Base-by-base conservation (phyloP, 1,139 yeast species). In the Scheffersomyces parashehatae region DNA sequence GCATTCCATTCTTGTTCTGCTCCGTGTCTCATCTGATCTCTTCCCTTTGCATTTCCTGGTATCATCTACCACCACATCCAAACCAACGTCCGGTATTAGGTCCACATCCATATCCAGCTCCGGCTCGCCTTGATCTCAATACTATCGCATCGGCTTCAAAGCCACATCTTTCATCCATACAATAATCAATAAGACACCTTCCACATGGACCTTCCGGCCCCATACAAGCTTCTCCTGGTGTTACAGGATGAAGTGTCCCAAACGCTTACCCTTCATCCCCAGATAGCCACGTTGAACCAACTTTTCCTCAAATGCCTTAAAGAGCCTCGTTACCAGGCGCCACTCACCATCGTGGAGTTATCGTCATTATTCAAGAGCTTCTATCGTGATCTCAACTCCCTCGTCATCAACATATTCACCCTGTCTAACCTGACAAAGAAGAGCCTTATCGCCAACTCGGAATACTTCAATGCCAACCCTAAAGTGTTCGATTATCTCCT, bases 311-410 rank as follows among this genome's bases (percentile, higher is more conserved):
- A 58, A 44, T 73, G 72, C 46, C 60, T 73, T 43, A 69, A 68
- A 47, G 78, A 73, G 49, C 79, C 79, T 3, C 60, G 78, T 20
- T 73, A 64, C 49, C 77, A 68, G 51, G 56, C 70, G 14, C 79
- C 79, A 2, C 55, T 73, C 28, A 62, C 74, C 10, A 55, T 72
- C 14, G 45, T 51, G 12, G 76, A 73, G 50, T 56, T 73, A 32
- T 60, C 72, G 12, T 41, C 48, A 10, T 54, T 73, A 35, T 73
- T 73, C 53, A 58, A 54, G 28, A 53, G 51, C 29, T 73, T 71
- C 53, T 71, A 69, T 51, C 60, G 59, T 12, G 78, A 73, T 48
- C 58, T 73, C 45, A 64, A 70, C 51, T 60, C 70, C n/a, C 56
- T 70, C 33, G 63, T 60, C 9, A 51, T 70, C 38, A 55, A 64